These are phyloP conservation scores for Apophysomyces sp. DNA, from an alignment of 371 early-diverging fungal genomes.

Conservation along the genomic window DNA sequence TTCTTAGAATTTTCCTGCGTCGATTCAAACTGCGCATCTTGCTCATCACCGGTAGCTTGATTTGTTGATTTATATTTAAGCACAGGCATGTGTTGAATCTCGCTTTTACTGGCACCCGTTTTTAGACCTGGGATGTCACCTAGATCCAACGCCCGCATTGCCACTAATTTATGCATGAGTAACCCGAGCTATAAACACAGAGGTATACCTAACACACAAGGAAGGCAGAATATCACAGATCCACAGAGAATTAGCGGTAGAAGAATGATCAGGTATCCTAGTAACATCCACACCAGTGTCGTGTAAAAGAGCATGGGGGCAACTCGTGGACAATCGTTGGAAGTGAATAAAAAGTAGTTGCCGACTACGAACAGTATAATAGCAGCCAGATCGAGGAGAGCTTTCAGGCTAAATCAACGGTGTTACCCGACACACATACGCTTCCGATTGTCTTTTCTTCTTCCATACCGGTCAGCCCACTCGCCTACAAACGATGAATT, in stretches of 20 bases:
- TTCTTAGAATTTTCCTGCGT: neutral
- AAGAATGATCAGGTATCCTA: slow-evolving; percentile 66
- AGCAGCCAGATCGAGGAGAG: slow-evolving; percentile 59
- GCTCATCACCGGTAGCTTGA: neutral
- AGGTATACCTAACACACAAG: slow-evolving; percentile 48
- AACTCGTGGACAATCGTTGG: slow-evolving; percentile 27
- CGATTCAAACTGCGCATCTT: neutral
- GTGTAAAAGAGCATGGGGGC: slow-evolving; percentile 59
- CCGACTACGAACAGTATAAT: slow-evolving; percentile 70
- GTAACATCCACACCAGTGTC: slow-evolving; percentile 57
- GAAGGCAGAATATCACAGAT: slow-evolving; percentile 63
- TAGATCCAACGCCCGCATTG: slow-evolving; percentile 53
- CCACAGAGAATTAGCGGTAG: slow-evolving; percentile 60
- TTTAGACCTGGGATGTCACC: slow-evolving; percentile 43
- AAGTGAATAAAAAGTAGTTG: slow-evolving; percentile 66
- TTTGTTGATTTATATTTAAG: slow-evolving; percentile 19
- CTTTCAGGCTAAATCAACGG: slow-evolving; percentile 25
- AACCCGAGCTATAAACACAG: neutral
- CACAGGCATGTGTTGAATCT: slow-evolving; percentile 54
- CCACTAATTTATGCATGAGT: slow-evolving; percentile 20
- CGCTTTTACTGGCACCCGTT: slow-evolving; percentile 56
- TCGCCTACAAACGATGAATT: slow-evolving; percentile 6
- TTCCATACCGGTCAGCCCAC: slow-evolving; percentile 32
- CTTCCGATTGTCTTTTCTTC: neutral
- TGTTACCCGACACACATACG: no score